Evolutionary conservation across 2,329 filamentous ascomycete genomes (phyloP).

Genomic region (Tolypocladium ophioglossoides): DNA sequence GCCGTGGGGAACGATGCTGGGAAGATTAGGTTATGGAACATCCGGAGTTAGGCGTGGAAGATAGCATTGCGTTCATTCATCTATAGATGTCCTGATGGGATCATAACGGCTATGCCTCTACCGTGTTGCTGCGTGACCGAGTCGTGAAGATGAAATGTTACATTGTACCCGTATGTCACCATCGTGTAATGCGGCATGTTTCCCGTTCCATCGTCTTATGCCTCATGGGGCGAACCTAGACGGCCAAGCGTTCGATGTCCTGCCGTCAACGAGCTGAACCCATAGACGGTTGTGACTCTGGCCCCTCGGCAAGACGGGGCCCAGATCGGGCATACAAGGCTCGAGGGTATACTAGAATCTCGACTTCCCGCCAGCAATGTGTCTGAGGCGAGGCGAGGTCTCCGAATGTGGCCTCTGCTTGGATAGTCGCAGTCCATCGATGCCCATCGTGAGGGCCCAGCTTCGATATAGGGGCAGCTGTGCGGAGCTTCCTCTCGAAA

Average conservation of each 20-base stretch:
- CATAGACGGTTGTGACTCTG: not conserved
- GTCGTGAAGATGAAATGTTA: not conserved
- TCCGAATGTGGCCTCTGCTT: not conserved
- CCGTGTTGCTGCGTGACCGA: not conserved
- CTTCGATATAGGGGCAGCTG: not conserved
- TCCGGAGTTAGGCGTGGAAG: slow-evolving; percentile 43
- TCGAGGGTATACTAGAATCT: too few species aligned
- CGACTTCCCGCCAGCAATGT: not conserved
- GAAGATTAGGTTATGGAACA: slow-evolving; percentile 86
- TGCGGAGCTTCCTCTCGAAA: not conserved
- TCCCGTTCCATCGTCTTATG: not conserved
- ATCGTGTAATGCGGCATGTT: not conserved
- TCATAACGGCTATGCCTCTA: not conserved
- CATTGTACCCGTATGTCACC: too few species aligned
- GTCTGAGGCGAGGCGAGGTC: not conserved
- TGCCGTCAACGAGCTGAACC: not conserved
- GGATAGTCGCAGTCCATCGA: not conserved
- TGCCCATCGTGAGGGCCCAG: not conserved
- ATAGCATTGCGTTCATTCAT: not conserved
- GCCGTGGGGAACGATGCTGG: slow-evolving; percentile 84
- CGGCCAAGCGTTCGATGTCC: not conserved
- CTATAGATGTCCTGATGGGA: not conserved
- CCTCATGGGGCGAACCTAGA: not conserved
- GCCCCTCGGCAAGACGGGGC: not conserved
- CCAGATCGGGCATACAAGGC: not conserved